phyloP scores from a whole-genome alignment of 768 basidiomycete species.

The Hemileccinum impolitum region DNA sequence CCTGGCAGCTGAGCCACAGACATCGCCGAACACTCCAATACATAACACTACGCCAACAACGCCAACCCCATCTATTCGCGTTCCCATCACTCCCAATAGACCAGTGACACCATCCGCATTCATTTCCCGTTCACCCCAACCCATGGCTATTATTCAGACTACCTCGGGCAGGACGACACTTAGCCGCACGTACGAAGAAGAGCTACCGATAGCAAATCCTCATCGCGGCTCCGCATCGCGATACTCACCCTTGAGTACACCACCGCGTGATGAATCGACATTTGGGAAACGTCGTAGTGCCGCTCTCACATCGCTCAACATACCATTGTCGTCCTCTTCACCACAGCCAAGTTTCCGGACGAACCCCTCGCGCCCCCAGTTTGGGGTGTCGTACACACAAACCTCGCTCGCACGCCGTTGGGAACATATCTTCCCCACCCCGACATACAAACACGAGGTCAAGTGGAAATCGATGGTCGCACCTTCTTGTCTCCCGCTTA shows the following conservation, averaged over 20 bases:
- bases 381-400: constrained; percentile 57
- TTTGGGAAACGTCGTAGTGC: constrained; percentile 53
- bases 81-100: constrained; percentile 28
- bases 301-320: constrained; percentile 34
- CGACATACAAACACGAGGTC: constrained; percentile 75
- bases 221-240: constrained; percentile 48
- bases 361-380: constrained; percentile 67
- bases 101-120: constrained; percentile 30
- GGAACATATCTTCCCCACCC: constrained; percentile 81
- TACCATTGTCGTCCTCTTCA: constrained; percentile 49
- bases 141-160: constrained; percentile 38
- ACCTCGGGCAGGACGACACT: constrained; percentile 44
- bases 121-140: constrained; percentile 38
- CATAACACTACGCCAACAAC: constrained; percentile 31
- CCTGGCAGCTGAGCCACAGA: constrained; percentile 48
- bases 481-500: constrained; percentile 85
- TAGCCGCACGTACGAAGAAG: constrained; percentile 59
- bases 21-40: constrained; percentile 48
- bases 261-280: constrained; percentile 65
- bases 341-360: constrained; percentile 37
- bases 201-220: constrained; percentile 37
- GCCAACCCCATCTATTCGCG: constrained; percentile 27
- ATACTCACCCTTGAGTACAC: constrained; percentile 64
- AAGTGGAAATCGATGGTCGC: constrained; percentile 90
- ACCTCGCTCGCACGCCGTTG: constrained; percentile 81